Conservation (phyloP, 2,329 filamentous ascomycete species). For the Pezicula carpinea region DNA sequence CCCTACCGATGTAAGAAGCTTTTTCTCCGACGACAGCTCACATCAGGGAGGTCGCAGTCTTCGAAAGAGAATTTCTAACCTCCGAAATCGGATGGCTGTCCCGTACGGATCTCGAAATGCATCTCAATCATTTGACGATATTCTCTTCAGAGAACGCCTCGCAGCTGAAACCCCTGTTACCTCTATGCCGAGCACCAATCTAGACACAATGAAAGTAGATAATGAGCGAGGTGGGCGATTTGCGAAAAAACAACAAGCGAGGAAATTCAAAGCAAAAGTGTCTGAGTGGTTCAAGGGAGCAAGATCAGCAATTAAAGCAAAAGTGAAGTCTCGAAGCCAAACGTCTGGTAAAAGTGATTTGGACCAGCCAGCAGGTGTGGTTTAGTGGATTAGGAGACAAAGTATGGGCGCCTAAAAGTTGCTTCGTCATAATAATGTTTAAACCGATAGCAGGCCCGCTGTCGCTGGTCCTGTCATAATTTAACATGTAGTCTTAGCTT, state of each 20-base stretch:
- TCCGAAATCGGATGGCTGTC: constrained; percentile 20
- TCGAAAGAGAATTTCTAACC: constrained; percentile 22
- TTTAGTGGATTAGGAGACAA: background rate
- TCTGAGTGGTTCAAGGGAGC: constrained; percentile 24
- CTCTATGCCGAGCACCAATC: constrained; percentile 16
- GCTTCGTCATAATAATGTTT: constrained; percentile 1
- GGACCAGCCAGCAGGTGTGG: background rate
- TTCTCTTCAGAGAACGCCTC: constrained; percentile 19
- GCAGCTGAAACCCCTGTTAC: constrained; percentile 6
- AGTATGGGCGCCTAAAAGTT: background rate
- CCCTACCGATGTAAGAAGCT: constrained; percentile 27
- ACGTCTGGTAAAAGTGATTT: background rate
- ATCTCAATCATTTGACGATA: constrained; percentile 24
- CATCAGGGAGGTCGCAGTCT: constrained; percentile 18
- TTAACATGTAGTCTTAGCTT: constrained; percentile 2
- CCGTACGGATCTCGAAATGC: constrained; percentile 20
- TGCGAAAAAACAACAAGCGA: constrained; percentile 11
- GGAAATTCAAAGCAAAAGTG: constrained; percentile 20
- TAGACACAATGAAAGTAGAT: constrained; percentile 12
- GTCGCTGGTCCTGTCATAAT: constrained; percentile 1
- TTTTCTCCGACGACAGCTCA: constrained; percentile 35
- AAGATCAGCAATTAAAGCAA: constrained; percentile 18
- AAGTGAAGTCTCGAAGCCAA: constrained; percentile 15
- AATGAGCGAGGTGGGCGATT: constrained; percentile 11
- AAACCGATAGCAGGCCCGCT: too few species aligned